Evolutionary conservation across 2,329 filamentous ascomycete genomes (phyloP).

Genomic region (Fusarium luffae): DNA sequence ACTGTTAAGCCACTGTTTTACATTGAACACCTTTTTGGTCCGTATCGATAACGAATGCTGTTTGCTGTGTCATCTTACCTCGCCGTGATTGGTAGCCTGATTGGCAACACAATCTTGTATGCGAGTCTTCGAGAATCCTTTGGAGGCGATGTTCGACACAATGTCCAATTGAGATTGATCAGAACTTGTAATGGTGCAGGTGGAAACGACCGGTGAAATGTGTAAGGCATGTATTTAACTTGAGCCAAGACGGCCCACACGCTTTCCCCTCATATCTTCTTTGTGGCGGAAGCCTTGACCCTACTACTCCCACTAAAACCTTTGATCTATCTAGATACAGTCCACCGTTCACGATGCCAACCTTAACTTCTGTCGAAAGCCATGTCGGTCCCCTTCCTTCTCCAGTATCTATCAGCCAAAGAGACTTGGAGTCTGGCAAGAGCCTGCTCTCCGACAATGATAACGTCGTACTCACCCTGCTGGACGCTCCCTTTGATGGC

Average conservation of each 20-base stretch:
- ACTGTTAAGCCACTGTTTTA: neutral
- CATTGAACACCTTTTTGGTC: accelerated
- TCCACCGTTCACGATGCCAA: neutral
- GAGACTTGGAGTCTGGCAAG: accelerated
- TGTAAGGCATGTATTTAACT: no score
- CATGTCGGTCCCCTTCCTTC: neutral
- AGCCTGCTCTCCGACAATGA: neutral
- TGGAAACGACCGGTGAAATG: no score
- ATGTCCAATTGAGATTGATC: neutral
- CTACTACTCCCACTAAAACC: accelerated
- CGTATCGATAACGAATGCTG: neutral
- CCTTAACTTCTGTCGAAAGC: neutral
- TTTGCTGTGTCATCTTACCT: neutral
- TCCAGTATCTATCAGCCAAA: neutral
- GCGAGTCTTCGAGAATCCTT: neutral
- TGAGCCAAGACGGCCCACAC: no score
- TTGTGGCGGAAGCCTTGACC: accelerated
- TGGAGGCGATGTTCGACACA: neutral
- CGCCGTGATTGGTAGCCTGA: neutral
- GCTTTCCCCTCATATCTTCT: no score
- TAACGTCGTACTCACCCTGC: no score
- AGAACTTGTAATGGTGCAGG: no score
- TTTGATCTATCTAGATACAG: accelerated
- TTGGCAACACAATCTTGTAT: neutral
- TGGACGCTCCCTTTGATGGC: neutral